Conservation (phyloP, 2,329 filamentous ascomycete species). For the Decorospora gaudefroyi region DNA sequence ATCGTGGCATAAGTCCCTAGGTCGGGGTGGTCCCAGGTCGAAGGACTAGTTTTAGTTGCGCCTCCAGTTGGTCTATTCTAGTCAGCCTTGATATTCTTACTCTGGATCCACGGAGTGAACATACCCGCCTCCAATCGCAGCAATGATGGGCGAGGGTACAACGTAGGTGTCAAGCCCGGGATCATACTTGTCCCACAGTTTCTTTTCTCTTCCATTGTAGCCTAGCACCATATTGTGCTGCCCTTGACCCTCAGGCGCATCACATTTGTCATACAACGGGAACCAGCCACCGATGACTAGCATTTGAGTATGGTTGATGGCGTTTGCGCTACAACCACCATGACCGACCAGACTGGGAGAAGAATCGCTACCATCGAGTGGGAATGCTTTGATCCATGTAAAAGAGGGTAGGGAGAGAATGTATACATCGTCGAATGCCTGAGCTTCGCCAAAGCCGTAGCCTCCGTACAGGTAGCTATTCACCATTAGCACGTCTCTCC, state of each 20-base stretch:
- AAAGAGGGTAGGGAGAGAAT: constrained; percentile 66
- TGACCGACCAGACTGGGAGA: constrained; percentile 52
- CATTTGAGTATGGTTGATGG: constrained; percentile 63
- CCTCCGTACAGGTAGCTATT: constrained; percentile 66
- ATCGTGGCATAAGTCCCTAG: constrained; percentile 60
- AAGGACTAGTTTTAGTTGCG: constrained; percentile 59
- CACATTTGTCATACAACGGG: constrained; percentile 53
- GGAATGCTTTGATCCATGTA: constrained; percentile 64
- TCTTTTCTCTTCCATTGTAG: constrained; percentile 52
- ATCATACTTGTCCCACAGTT: constrained; percentile 59
- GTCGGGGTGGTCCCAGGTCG: constrained; percentile 57
- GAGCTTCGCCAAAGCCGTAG: constrained; percentile 54
- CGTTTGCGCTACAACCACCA: constrained; percentile 61
- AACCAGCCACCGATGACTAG: constrained; percentile 66
- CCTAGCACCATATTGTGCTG: constrained; percentile 62
- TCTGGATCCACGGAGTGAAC: constrained; percentile 10
- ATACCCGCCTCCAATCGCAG: constrained; percentile 52
- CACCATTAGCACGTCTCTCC: not conserved
- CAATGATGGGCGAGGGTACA: constrained; percentile 59
- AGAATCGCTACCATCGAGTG: constrained; percentile 47
- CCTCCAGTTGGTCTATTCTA: constrained; percentile 53
- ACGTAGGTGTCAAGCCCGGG: constrained; percentile 57
- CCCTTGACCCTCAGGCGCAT: constrained; percentile 58
- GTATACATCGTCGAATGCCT: constrained; percentile 65
- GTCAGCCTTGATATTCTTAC: constrained; percentile 25